phyloP scores from a whole-genome alignment of 2,329 filamentous ascomycete species.

The Claviceps sp. region DNA sequence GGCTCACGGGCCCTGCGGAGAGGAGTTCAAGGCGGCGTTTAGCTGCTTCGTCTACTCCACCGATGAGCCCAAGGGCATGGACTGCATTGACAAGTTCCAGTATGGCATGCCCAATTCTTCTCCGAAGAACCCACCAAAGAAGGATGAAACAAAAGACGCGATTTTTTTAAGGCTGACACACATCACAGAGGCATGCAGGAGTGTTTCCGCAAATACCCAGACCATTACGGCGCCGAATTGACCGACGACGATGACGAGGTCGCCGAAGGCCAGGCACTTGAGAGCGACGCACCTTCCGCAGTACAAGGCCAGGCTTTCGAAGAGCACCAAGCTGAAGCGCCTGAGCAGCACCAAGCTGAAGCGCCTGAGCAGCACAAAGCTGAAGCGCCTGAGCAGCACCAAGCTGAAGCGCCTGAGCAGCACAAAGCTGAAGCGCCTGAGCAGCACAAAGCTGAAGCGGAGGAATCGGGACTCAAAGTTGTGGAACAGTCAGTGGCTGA shows the following conservation, averaged over 20 bases:
- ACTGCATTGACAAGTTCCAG: slow-evolving; percentile 97
- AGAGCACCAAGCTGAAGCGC: not conserved
- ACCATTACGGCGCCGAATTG: slow-evolving; percentile 82
- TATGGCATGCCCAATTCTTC: slow-evolving; percentile 30
- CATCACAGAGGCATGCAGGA: slow-evolving; percentile 76
- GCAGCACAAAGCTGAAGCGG: slow-evolving; percentile 3
- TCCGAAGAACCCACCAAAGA: no score
- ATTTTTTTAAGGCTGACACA: slow-evolving; percentile 12
- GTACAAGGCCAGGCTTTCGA: not conserved
- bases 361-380: not conserved
- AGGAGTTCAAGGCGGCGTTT: slow-evolving; percentile 89
- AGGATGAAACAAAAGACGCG: no score
- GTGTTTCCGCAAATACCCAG: slow-evolving; percentile 86
- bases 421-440: no score
- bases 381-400: not conserved
- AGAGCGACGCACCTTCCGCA: not conserved
- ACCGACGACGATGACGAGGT: slow-evolving; percentile 67
- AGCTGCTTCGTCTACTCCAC: slow-evolving; percentile 96
- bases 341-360: no score
- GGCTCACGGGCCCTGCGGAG: slow-evolving; percentile 89
- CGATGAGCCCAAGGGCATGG: slow-evolving; percentile 93
- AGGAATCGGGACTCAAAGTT: slow-evolving; percentile 6
- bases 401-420: not conserved
- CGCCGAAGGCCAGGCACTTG: slow-evolving; percentile 17
- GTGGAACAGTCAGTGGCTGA: slow-evolving; percentile 4